Conservation (phyloP, 225 moss, liverwort and hornwort genomes). For the Polytrichum formosum region DNA sequence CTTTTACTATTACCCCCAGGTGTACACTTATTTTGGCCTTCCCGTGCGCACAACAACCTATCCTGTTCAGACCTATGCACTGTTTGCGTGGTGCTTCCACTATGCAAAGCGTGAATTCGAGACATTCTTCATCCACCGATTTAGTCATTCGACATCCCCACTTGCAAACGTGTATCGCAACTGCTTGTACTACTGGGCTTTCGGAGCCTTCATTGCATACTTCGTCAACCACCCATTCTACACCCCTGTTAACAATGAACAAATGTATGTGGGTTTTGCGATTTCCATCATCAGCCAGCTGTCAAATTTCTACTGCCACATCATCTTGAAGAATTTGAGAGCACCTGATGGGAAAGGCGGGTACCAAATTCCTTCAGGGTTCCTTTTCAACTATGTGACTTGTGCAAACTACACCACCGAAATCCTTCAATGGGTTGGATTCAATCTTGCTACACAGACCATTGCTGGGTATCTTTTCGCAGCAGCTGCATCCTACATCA, state of each 20-base stretch:
- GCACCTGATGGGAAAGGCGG: conserved; percentile 35
- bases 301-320: conserved; percentile 77
- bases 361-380: conserved; percentile 79
- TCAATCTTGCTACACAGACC: conserved; percentile 83
- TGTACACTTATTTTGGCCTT: conserved; percentile 67
- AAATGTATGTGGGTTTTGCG: conserved; percentile 61
- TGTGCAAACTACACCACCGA: conserved; percentile 89
- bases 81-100: conserved; percentile 66
- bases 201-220: conserved; percentile 77
- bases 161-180: conserved; percentile 79
- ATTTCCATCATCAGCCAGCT: conserved; percentile 51
- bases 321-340: conserved; percentile 64
- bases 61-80: conserved; percentile 63
- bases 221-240: conserved; percentile 83
- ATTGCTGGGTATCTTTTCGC: conserved; percentile 68
- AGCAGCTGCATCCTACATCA: conserved; percentile 57
- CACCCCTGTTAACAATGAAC: conserved; percentile 59
- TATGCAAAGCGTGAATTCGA: conserved; percentile 69
- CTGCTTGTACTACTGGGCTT: conserved; percentile 70
- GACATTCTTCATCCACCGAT: conserved; percentile 74
- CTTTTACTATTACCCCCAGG: conserved; percentile 68
- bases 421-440: conserved; percentile 88
- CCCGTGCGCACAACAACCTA: conserved; percentile 38
- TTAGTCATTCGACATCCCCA: conserved; percentile 69
- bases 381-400: conserved; percentile 72